Percentiles rank a stretch among this genome's conserved stretches.
Conservation (phyloP, 1,139 yeast genomes). For the Suhomyces guaymorum region DNA sequence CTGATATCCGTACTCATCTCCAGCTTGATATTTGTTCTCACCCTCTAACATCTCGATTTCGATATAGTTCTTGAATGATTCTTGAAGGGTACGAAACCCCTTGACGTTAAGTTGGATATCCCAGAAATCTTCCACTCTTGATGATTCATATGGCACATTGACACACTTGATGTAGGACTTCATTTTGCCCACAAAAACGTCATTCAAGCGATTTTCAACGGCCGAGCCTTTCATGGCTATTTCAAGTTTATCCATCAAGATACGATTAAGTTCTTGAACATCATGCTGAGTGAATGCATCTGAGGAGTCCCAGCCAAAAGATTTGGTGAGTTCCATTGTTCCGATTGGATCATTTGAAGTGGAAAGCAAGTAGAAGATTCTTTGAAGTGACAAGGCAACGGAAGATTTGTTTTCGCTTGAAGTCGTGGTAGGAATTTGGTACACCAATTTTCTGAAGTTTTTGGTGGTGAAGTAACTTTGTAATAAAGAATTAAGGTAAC, state of each 20-base stretch:
- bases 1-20: conserved; percentile 80
- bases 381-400: conserved; percentile 83
- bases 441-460: conserved; percentile 79
- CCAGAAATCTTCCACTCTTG: conserved; percentile 95
- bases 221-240: conserved; percentile 86
- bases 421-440: conserved; percentile 72
- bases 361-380: conserved; percentile 78
- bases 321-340: conserved; percentile 80
- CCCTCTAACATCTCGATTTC: conserved; percentile 90
- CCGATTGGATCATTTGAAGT: conserved; percentile 76
- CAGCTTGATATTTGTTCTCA: conserved; percentile 94
- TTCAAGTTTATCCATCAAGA: conserved; percentile 92
- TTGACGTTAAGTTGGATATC: conserved; percentile 94
- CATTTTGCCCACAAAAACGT: conserved; percentile 95
- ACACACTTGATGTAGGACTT: conserved; percentile 91
- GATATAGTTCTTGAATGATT: conserved; percentile 82
- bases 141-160: conserved; percentile 91
- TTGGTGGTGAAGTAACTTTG: conserved; percentile 90
- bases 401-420: conserved; percentile 23
- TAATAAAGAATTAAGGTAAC: conserved; percentile 86
- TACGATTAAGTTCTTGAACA: conserved; percentile 93
- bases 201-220: conserved; percentile 77
- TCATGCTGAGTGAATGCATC: conserved; percentile 98
- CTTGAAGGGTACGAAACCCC: conserved; percentile 68
- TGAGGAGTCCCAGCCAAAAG: conserved; percentile 96